Evolutionary conservation across 371 early-diverging fungal species (phyloP).

Genomic region (Mucor indicus): DNA sequence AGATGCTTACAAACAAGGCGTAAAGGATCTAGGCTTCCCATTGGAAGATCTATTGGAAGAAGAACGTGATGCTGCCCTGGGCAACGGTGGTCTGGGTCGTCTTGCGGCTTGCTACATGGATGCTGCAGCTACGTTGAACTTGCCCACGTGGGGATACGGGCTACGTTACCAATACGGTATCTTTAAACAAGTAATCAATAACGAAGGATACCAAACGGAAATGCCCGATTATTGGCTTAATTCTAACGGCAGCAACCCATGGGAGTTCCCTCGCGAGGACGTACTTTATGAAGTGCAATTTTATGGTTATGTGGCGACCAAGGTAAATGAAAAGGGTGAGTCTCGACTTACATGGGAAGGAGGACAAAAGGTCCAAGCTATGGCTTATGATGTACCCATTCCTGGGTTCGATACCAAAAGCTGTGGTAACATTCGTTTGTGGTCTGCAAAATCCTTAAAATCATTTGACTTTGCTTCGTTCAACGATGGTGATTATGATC

Average conservation of each 20-base stretch:
- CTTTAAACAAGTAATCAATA: conserved; percentile 80
- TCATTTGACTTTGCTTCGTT: conserved; percentile 80
- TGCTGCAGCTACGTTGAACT: conserved; percentile 83
- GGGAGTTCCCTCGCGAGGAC: conserved; percentile 92
- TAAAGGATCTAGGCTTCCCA: conserved; percentile 76
- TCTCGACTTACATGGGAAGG: conserved; percentile 80
- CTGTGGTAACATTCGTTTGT: conserved; percentile 91
- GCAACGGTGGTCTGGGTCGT: conserved; percentile 92
- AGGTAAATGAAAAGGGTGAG: conserved; percentile 59
- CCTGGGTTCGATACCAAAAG: conserved; percentile 86
- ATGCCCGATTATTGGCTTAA: conserved; percentile 90
- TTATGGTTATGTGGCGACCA: conserved; percentile 76
- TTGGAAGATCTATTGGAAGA: conserved; percentile 87
- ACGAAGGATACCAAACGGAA: conserved; percentile 88
- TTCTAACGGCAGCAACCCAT: conserved; percentile 79
- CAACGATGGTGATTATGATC: conserved; percentile 89
- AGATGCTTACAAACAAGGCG: conserved; percentile 60
- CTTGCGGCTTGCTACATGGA: conserved; percentile 92
- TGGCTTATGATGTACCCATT: conserved; percentile 93
- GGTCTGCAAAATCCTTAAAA: conserved; percentile 82
- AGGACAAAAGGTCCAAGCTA: conserved; percentile 78
- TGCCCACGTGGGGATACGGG: conserved; percentile 89
- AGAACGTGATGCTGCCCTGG: conserved; percentile 91
- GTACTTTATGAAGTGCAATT: conserved; percentile 82
- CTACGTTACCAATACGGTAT: conserved; percentile 93